Conservation (phyloP, 139 green algal genomes). For the Tetradesmus lagerheimii region DNA sequence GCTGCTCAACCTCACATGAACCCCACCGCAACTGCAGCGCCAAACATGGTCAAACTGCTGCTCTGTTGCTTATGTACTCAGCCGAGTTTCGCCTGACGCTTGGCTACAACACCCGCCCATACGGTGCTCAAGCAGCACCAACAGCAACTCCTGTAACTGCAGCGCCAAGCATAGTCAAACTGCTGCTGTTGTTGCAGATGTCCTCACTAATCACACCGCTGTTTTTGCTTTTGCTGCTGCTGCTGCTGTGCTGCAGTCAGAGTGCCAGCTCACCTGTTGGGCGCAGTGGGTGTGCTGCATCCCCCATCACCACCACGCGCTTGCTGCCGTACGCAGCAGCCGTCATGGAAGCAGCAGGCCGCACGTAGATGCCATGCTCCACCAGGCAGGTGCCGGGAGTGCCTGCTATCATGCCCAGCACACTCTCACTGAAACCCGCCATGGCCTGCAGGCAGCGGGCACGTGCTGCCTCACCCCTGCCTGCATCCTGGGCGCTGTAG, state of each 20-base stretch:
- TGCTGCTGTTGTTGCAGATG: no score
- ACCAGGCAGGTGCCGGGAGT: conserved; percentile 38
- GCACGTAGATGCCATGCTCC: conserved; percentile 55
- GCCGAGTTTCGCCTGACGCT: no score
- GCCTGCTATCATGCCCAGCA: conserved; percentile 40
- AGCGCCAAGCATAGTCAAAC: no score
- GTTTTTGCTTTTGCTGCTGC: conserved; percentile 22
- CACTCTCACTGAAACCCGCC: neutral
- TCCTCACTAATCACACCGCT: no score
- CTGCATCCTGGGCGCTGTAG: conserved; percentile 15
- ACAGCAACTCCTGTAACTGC: no score
- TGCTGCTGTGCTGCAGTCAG: neutral
- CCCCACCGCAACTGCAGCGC: no score
- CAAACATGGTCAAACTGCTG: no score
- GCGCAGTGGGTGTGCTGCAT: conserved; percentile 54
- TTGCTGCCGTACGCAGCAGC: conserved; percentile 37
- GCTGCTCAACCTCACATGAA: no score
- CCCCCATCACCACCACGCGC: conserved; percentile 51
- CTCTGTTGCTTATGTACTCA: no score
- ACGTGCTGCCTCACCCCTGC: neutral
- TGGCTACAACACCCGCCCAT: no score
- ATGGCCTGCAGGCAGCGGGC: neutral
- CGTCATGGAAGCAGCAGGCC: conserved; percentile 15
- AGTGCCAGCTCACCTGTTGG: conserved; percentile 48
- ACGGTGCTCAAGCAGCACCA: no score